phyloP scores from a whole-genome alignment of 305 asterid genomes.

The Andrographis paniculata region DNA sequence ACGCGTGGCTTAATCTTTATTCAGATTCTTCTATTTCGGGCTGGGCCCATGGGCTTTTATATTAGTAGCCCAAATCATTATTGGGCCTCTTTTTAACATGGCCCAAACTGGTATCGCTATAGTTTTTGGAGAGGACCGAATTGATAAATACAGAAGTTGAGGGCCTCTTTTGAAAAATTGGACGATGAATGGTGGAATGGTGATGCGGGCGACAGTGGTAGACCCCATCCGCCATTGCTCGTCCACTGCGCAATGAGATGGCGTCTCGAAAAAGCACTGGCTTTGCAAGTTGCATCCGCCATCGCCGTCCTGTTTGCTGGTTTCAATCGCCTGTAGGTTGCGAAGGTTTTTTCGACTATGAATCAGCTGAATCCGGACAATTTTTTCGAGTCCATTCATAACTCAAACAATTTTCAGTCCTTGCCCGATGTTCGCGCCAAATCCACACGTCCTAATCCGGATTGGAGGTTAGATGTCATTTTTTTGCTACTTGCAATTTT shows the following conservation, averaged over 20 bases:
- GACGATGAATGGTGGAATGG: no score
- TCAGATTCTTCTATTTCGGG: not conserved
- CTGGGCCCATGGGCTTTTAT: not conserved
- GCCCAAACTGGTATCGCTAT: no score
- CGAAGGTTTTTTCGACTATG: constrained; percentile 25
- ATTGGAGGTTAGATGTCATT: constrained; percentile 38
- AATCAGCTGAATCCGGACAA: constrained; percentile 45
- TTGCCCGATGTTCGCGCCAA: constrained; percentile 26
- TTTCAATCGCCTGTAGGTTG: constrained; percentile 2
- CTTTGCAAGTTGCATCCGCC: not conserved
- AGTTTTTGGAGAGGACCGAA: no score
- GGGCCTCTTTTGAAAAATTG: not conserved
- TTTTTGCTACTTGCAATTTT: not conserved
- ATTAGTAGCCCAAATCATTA: no score
- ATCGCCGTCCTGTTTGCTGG: not conserved
- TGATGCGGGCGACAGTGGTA: no score
- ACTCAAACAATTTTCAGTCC: constrained; percentile 38
- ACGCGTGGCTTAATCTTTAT: not conserved
- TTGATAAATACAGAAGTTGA: not conserved
- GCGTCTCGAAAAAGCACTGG: not conserved
- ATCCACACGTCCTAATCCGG: constrained; percentile 33
- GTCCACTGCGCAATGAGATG: not conserved
- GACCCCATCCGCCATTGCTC: not conserved
- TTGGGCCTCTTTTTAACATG: no score
- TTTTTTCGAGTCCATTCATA: constrained; percentile 34